These are phyloP conservation scores for Podospora fimiseda DNA, from an alignment of 495 filamentous ascomycete species.

Conservation along the genomic window DNA sequence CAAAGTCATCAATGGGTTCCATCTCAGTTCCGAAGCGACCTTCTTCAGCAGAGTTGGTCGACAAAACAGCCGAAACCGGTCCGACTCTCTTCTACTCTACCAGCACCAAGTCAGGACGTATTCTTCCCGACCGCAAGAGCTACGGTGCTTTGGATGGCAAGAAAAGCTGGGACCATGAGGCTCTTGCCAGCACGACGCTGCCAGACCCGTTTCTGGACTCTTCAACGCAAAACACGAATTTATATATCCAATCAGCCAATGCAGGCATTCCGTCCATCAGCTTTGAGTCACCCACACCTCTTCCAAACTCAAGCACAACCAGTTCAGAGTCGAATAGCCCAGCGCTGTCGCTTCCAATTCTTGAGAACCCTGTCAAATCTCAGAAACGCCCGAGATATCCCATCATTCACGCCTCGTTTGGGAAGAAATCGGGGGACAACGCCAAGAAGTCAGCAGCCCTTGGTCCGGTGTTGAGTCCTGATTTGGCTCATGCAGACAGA, in stretches of 20 bases:
- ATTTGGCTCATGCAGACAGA: constrained; percentile 4
- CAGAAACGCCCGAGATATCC: too few species aligned
- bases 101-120: constrained; percentile 9
- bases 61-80: not conserved
- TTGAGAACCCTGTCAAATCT: too few species aligned
- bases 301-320: not conserved
- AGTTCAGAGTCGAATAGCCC: not conserved
- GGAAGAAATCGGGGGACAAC: not conserved
- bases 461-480: constrained; percentile 6
- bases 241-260: not conserved
- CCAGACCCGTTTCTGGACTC: constrained; percentile 1
- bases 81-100: constrained; percentile 8
- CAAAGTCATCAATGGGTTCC: not conserved
- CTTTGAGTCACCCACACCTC: not conserved
- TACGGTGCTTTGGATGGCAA: constrained; percentile 10
- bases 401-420: constrained; percentile 8
- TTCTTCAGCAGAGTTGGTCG: constrained; percentile 4
- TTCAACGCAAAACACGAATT: not conserved
- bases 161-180: constrained; percentile 5
- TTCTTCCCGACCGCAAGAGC: constrained; percentile 14
- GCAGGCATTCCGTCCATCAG: not conserved
- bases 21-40: not conserved
- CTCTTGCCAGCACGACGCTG: not conserved
- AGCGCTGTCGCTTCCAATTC: not conserved
- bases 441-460: constrained; percentile 8